phyloP scores from a whole-genome alignment of 1,284 basidiomycete species.

The Puccinia triticina region DNA sequence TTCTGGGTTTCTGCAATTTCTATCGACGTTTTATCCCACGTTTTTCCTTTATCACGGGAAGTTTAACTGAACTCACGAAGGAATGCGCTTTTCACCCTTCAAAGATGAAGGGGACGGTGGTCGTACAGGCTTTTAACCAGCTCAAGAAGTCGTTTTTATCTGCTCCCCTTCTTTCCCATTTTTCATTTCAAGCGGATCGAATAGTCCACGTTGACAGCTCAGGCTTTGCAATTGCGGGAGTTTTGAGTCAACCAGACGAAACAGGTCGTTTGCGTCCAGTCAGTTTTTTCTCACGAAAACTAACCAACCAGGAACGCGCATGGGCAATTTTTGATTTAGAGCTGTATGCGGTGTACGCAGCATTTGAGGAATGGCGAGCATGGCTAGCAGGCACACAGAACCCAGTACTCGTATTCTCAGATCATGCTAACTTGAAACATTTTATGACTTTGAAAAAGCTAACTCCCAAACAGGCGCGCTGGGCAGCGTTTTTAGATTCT shows the following conservation, averaged over 20 bases:
- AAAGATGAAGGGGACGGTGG: background rate
- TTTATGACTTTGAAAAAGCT: slow-evolving; percentile 1
- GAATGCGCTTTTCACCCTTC: background rate
- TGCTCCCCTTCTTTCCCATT: slow-evolving; percentile 18
- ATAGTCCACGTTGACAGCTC: slow-evolving; percentile 35
- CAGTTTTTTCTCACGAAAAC: slow-evolving; percentile 27
- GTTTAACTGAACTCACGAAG: background rate
- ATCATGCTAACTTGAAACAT: slow-evolving; percentile 39
- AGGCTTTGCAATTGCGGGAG: slow-evolving; percentile 19
- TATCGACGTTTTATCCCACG: background rate
- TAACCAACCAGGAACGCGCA: background rate
- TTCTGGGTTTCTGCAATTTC: slow-evolving; percentile 31
- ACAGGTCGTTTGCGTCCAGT: background rate
- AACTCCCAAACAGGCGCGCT: slow-evolving; percentile 9
- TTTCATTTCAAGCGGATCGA: slow-evolving; percentile 10
- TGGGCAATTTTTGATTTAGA: no score
- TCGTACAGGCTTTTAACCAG: background rate
- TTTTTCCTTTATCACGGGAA: background rate
- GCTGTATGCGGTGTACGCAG: no score
- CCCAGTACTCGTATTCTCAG: slow-evolving; percentile 22
- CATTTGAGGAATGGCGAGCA: no score
- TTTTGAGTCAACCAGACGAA: slow-evolving; percentile 19
- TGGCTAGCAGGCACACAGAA: no score
- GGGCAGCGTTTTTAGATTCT: slow-evolving; percentile 1
- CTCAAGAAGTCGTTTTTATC: background rate